Evolutionary conservation across 345 rosid genomes (phyloP), one percentile per base, ranked within the genome.

Genomic region (Adansonia digitata): DNA sequence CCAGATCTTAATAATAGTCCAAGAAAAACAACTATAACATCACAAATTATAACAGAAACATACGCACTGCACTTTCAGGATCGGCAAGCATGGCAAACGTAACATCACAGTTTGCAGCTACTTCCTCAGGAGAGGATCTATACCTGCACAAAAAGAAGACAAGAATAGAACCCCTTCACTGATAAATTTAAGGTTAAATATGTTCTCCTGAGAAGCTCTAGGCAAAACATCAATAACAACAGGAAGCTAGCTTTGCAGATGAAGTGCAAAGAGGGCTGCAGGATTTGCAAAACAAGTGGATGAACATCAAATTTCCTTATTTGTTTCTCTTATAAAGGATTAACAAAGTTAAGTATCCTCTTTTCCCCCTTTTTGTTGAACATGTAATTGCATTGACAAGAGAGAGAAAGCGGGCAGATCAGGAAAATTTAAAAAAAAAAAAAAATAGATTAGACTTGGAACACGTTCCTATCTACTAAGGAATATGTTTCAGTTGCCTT

Each of bases 31-130:
- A 14, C 35, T 40, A 63, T 26, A 34, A 31, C 7, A n/a, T 71
- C 7, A 59, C 29, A 4, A 35, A 77, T 52, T 53, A 45, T 73
- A 71, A 74, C 77, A 34, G 78, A 87, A 84, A 85, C 85, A 87
- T 87, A 92, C 98, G 84, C 92, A 94, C 98, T 85, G 98, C 97
- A 87, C 93, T 90, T 85, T 92, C 92, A 79, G 98, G 98, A 85
- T 91, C 94, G 10, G 98, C 93, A 55, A 94, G 94, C 98, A 94
- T 92, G 45, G 97, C 85, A 81, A 94, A 88, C 31, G 97, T 94
- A 80, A 92, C 81, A 84, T 92, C 97, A 80, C 94, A 92, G 29
- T 86, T 73, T 35, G 94, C 94, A 79, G 97, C 87, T 35, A 94
- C 98, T 87, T 94, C 97, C 80, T 90, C 88, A 11, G 98, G 97